Conservation (phyloP, 768 basidiomycete species). For the Galerina marginata region DNA sequence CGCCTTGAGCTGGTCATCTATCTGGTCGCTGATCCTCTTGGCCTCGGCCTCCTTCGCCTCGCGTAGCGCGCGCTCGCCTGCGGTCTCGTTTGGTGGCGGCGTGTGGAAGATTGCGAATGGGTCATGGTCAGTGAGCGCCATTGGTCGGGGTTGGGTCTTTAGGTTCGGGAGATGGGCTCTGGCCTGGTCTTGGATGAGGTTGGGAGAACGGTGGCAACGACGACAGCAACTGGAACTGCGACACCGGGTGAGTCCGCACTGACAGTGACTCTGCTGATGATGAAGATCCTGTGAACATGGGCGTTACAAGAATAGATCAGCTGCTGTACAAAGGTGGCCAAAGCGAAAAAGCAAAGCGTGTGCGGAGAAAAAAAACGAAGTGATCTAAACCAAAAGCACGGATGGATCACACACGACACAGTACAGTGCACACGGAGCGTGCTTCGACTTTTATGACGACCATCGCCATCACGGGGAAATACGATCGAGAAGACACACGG, state of each 20-base stretch:
- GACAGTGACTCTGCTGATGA: background rate
- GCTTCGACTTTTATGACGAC: too few species aligned
- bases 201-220: background rate
- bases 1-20: slow-evolving; percentile 59
- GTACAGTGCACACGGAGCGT: too few species aligned
- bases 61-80: slow-evolving; percentile 49
- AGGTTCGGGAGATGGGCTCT: background rate
- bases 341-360: background rate
- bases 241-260: background rate
- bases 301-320: background rate
- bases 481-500: too few species aligned
- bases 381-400: too few species aligned
- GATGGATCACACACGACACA: too few species aligned
- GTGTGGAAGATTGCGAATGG: slow-evolving; percentile 61
- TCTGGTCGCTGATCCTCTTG: slow-evolving; percentile 58
- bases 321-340: background rate
- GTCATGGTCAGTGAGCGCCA: slow-evolving; percentile 43
- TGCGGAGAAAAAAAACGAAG: background rate
- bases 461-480: too few species aligned
- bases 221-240: background rate
- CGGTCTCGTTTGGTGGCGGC: slow-evolving; percentile 64
- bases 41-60: slow-evolving; percentile 52
- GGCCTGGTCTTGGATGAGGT: background rate
- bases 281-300: slow-evolving; percentile 1
- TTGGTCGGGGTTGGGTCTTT: background rate